phyloP scores from a whole-genome alignment of 768 basidiomycete genomes.

The Dendrothele bispora region DNA sequence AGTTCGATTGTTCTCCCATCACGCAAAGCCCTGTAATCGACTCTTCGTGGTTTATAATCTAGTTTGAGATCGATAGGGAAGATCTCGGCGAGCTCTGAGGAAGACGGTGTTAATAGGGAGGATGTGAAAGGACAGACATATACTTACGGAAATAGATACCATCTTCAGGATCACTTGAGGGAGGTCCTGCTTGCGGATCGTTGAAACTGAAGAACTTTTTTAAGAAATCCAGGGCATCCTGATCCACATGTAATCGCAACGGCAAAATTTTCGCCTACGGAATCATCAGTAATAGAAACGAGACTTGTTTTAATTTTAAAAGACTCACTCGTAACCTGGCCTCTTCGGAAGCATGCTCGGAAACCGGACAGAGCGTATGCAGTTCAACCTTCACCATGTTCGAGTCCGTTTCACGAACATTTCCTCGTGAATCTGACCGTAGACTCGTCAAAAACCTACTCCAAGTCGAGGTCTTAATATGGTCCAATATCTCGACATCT shows the following conservation, averaged over 20 bases:
- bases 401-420: constrained; percentile 87
- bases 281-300: constrained; percentile 4
- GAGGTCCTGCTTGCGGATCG: constrained; percentile 47
- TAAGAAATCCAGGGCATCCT: constrained; percentile 97
- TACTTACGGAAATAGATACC: constrained; percentile 76
- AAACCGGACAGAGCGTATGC: constrained; percentile 69
- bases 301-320: too few relatives aligned
- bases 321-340: constrained; percentile 71
- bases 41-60: constrained; percentile 97
- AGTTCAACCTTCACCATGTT: constrained; percentile 93
- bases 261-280: constrained; percentile 86
- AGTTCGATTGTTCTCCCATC: constrained; percentile 93
- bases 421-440: constrained; percentile 81
- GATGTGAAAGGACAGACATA: not conserved
- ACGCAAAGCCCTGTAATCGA: constrained; percentile 88
- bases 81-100: constrained; percentile 86
- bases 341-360: constrained; percentile 69
- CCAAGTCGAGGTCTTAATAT: constrained; percentile 99
- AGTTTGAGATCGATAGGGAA: constrained; percentile 94
- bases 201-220: constrained; percentile 95
- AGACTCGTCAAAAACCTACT: constrained; percentile 92
- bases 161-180: constrained; percentile 34
- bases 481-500: constrained; percentile 89
- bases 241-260: constrained; percentile 91
- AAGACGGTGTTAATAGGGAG: constrained; percentile 3